phyloP scores from a whole-genome alignment of 1,139 yeast species.

The Meyerozyma smithsonii region DNA sequence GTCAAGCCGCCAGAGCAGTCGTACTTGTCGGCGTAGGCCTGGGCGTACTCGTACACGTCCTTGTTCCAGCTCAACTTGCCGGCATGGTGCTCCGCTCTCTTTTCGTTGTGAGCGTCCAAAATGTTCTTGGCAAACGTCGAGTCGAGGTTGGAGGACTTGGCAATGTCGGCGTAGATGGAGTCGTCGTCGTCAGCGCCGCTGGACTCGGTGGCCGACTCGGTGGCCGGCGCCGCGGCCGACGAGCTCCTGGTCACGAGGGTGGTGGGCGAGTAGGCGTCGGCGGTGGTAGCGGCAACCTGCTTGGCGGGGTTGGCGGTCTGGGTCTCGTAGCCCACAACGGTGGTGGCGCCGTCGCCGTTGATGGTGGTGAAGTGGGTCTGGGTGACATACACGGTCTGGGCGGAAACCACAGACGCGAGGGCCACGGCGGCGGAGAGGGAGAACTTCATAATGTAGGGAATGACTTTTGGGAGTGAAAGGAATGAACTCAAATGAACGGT shows the following conservation, averaged over 20 bases:
- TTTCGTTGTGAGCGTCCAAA: slow-evolving; percentile 59
- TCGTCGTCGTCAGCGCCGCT: slow-evolving; percentile 6
- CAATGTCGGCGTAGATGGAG: slow-evolving; percentile 8
- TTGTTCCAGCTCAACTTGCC: slow-evolving; percentile 59
- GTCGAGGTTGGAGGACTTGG: slow-evolving; percentile 17
- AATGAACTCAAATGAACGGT: neutral
- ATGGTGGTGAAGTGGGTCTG: slow-evolving; percentile 20
- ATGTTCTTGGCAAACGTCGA: slow-evolving; percentile 33
- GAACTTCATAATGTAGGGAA: slow-evolving; percentile 14
- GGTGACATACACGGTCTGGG: slow-evolving; percentile 22
- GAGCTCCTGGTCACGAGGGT: slow-evolving; percentile 8
- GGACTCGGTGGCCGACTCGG: slow-evolving; percentile 5
- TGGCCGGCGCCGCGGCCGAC: slow-evolving; percentile 6
- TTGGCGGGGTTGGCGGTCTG: slow-evolving; percentile 1
- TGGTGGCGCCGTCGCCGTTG: slow-evolving; percentile 10
- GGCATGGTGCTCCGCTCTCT: slow-evolving; percentile 66
- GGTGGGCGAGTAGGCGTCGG: slow-evolving; percentile 8
- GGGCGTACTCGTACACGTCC: slow-evolving; percentile 62
- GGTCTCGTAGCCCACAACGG: neutral
- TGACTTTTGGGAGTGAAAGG: too few relatives aligned
- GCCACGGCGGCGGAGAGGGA: slow-evolving; percentile 15
- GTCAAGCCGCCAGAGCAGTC: slow-evolving; percentile 63
- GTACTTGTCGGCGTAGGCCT: slow-evolving; percentile 61
- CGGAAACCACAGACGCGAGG: slow-evolving; percentile 15
- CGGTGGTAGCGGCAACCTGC: neutral